Base-by-base conservation (phyloP, 1,284 basidiomycete species). In the Cutaneotrichosporon sp. region DNA sequence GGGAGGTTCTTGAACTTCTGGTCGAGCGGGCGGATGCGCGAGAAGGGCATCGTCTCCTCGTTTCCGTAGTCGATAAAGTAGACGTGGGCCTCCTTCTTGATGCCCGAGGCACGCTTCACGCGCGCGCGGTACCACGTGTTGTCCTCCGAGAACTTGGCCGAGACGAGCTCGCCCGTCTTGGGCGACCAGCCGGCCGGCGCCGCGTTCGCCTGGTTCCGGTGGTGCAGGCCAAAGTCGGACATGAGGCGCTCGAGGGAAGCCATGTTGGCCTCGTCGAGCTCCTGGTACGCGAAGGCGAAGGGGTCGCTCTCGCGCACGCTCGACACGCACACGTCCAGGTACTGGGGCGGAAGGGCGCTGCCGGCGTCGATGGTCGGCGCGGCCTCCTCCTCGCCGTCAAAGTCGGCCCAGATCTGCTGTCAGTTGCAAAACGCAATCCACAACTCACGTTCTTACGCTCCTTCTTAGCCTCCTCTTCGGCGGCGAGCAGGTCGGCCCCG, bases 111-210 rank as follows among this genome's bases (percentile, higher is more conserved):
- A 38, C 89, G 86, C 63, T 89, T 88, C 66, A 97, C 88, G 80
- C 87, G 90, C 46, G 94, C 94, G 59, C 94, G 89, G 79, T 97
- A 97, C 94, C 94, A 97, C 62, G 88, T 85, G 25, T 91, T 89
- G 78, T 97, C 93, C 59, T 80, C 80, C 47, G 69, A 77, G 71
- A 83, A 84, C 64, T 82, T 81, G 59, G 83, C 94, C 24, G 92
- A 92, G 20, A 98, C 91, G 24, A 97, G 83, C 64, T 97, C 94
- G 29, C 94, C 94, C 20, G 84, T 85, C 72, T 85, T 87, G 2
- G 93, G 95, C 4, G 83, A 81, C 73, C 92, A 95, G 55, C 84
- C 85, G 29, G 87, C 70, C 0, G 89, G 82, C 6, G 84, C 74
- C 14, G 69, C 64, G 8, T 84, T 79, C 5, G 85, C 78, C 20